phyloP scores from a whole-genome alignment of 192 early-diverging fungal species.

The Backusella psychrophila region DNA sequence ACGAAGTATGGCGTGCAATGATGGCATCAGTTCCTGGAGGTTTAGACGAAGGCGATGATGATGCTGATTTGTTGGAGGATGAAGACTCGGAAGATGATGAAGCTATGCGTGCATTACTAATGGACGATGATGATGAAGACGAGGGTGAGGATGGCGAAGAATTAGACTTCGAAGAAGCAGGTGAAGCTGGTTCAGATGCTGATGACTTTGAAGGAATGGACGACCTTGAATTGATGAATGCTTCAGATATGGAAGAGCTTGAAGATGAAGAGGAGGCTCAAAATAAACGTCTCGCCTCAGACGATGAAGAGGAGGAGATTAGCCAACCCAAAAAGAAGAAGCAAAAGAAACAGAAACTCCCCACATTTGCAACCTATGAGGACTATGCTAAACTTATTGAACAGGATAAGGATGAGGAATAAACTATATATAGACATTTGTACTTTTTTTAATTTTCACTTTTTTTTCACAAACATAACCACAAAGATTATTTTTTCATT shows the following conservation, averaged over 20 bases:
- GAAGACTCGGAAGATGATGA: slow-evolving; percentile 46
- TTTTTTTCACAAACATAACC: not conserved
- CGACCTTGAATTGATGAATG: slow-evolving; percentile 42
- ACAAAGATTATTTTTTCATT: not conserved
- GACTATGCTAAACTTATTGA: slow-evolving; percentile 55
- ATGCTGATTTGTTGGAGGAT: slow-evolving; percentile 50
- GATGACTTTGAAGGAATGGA: slow-evolving; percentile 64
- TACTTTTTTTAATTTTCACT: not conserved
- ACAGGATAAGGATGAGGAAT: slow-evolving; percentile 13
- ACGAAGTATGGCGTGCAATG: slow-evolving; percentile 92
- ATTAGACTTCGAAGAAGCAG: slow-evolving; percentile 55
- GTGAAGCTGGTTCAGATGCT: slow-evolving; percentile 33
- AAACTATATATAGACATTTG: slow-evolving; percentile 6
- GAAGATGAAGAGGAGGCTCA: slow-evolving; percentile 53
- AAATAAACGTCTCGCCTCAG: slow-evolving; percentile 31
- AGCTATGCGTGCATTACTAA: slow-evolving; percentile 37
- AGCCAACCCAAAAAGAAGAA: slow-evolving; percentile 31
- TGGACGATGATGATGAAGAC: slow-evolving; percentile 44
- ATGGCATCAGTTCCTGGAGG: slow-evolving; percentile 62
- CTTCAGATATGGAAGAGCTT: slow-evolving; percentile 33
- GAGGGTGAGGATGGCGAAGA: slow-evolving; percentile 49
- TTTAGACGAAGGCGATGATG: slow-evolving; percentile 47
- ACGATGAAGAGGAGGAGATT: slow-evolving; percentile 41
- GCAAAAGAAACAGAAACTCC: slow-evolving; percentile 52
- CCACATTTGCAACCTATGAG: slow-evolving; percentile 70